Evolutionary conservation across 306 rosid species (phyloP).

Genomic region (Abrus pulchellus): DNA sequence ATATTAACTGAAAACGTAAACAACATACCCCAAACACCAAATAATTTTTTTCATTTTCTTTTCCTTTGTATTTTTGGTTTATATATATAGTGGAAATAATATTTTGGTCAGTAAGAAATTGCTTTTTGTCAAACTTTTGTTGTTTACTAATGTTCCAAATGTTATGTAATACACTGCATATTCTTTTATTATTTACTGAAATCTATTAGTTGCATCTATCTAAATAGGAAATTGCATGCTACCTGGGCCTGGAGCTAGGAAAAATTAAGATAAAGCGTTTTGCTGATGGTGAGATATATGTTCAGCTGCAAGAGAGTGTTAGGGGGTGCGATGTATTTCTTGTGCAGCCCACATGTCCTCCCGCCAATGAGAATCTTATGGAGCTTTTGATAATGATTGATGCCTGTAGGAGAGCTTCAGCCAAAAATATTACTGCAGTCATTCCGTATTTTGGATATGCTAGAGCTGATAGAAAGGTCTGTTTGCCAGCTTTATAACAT

Average conservation of each 20-base stretch:
- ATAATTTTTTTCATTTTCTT: neutral
- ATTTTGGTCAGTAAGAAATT: constrained; percentile 12
- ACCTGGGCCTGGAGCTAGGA: constrained; percentile 93
- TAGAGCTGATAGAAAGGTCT: constrained; percentile 97
- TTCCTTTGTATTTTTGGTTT: neutral
- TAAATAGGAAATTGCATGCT: constrained; percentile 88
- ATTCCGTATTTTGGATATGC: constrained; percentile 98
- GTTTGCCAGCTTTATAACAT: constrained; percentile 17
- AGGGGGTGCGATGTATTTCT: constrained; percentile 95
- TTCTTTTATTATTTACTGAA: constrained; percentile 1
- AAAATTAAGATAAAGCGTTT: constrained; percentile 92
- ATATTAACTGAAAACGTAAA: neutral
- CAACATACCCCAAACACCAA: neutral
- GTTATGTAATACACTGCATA: neutral
- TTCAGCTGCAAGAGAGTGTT: constrained; percentile 97
- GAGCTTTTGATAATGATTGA: constrained; percentile 96
- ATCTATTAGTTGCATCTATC: constrained; percentile 36
- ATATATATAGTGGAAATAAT: neutral
- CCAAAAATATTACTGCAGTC: constrained; percentile 93
- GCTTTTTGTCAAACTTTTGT: constrained; percentile 1
- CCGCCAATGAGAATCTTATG: constrained; percentile 95
- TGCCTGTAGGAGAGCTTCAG: constrained; percentile 96
- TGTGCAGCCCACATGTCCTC: constrained; percentile 98
- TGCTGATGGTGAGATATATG: constrained; percentile 96
- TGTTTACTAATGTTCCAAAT: constrained; percentile 36